Conservation (phyloP, 441 rosid species). For the Populus trichocarpa region DNA sequence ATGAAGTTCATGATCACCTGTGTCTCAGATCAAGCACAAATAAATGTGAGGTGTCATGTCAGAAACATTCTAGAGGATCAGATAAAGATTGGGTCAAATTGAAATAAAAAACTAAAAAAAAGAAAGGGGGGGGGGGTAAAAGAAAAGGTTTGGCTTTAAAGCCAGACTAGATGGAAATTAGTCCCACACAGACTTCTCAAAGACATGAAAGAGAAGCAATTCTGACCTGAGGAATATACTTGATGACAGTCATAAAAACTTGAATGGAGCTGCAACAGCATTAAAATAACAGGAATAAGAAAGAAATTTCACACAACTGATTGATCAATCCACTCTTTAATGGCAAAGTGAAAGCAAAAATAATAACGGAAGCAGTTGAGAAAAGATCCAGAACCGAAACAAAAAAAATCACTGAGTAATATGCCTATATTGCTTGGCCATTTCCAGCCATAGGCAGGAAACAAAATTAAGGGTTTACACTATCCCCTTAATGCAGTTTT, state of each 20-base stretch:
- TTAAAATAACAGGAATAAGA: slow-evolving; percentile 9
- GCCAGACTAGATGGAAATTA: neutral
- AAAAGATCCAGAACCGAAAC: neutral
- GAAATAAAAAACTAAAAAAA: too few relatives aligned
- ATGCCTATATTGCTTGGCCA: neutral
- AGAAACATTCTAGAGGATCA: neutral
- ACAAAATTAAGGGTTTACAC: neutral
- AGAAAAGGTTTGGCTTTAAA: too few relatives aligned
- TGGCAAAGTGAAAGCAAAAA: neutral
- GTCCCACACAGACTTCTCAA: neutral
- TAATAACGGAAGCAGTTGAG: neutral
- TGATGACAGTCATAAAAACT: slow-evolving; percentile 78
- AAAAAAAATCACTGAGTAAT: neutral
- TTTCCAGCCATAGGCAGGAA: neutral
- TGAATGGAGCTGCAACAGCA: slow-evolving; percentile 74
- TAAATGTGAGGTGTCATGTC: neutral
- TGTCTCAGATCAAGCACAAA: slow-evolving; percentile 11
- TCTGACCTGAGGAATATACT: slow-evolving; percentile 89
- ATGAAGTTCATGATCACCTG: slow-evolving; percentile 83
- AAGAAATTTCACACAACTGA: neutral
- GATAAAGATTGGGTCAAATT: neutral
- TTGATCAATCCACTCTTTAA: neutral
- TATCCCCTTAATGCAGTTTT: neutral
- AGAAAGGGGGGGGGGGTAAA: neutral
- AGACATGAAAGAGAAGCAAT: neutral